Evolutionary conservation across 208 protist genomes (phyloP).

Genomic region (Crithidia expoeki): DNA sequence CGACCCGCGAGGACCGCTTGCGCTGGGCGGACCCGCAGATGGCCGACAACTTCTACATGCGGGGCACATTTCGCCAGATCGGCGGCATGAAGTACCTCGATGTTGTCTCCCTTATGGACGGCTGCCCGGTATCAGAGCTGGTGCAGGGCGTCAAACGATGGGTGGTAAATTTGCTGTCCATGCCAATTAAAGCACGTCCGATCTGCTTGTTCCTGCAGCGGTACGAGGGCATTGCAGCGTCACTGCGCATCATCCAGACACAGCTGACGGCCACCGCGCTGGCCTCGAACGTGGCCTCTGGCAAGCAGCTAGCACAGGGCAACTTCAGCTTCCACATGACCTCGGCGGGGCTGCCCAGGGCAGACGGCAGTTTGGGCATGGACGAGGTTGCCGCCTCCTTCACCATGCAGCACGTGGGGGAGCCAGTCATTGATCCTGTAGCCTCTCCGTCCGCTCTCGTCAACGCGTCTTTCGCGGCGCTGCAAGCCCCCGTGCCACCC

Average conservation of each 20-base stretch:
- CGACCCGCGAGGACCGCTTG: conserved; percentile 10
- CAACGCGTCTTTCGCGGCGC: conserved; percentile 19
- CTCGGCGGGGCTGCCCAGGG: background rate
- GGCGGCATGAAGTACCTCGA: conserved; percentile 68
- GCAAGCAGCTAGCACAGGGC: conserved; percentile 13
- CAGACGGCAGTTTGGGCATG: background rate
- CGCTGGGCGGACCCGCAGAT: conserved; percentile 23
- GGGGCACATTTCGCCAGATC: conserved; percentile 63
- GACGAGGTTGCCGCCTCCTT: conserved; percentile 12
- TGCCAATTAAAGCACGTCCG: conserved; percentile 62
- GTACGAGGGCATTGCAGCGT: conserved; percentile 57
- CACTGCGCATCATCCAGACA: conserved; percentile 37
- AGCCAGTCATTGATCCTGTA: conserved; percentile 1
- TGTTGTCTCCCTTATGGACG: conserved; percentile 45
- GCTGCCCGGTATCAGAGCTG: conserved; percentile 48
- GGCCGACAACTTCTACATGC: conserved; percentile 39
- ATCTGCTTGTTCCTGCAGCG: conserved; percentile 65
- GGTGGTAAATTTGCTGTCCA: conserved; percentile 48
- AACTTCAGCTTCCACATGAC: conserved; percentile 38
- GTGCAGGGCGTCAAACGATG: conserved; percentile 48
- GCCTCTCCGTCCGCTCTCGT: conserved; percentile 9
- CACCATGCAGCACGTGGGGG: background rate
- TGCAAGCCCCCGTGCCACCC: background rate
- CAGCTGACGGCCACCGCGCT: conserved; percentile 20
- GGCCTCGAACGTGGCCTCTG: conserved; percentile 19